Evolutionary conservation across 2,329 filamentous ascomycete species (phyloP).

Genomic region (Gliomastix tumulicola): DNA sequence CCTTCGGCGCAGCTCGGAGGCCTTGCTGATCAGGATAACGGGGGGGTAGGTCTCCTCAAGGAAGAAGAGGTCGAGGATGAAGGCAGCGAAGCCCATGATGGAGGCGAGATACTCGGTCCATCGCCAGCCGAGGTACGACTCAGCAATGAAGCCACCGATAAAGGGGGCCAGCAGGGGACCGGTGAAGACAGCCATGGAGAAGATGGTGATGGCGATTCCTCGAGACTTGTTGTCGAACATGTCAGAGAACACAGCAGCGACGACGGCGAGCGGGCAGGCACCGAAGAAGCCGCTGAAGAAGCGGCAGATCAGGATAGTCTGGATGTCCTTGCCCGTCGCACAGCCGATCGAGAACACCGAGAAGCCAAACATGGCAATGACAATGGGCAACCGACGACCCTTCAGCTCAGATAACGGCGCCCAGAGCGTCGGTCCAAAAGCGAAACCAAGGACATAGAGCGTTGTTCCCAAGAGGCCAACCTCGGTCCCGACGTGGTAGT

Average conservation of each 20-base stretch:
- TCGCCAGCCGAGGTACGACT: conserved; percentile 61
- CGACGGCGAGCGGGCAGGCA: conserved; percentile 60
- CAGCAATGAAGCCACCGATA: conserved; percentile 60
- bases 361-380: conserved; percentile 61
- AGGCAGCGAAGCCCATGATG: conserved; percentile 52
- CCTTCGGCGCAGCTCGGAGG: conserved; percentile 51
- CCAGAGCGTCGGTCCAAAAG: conserved; percentile 64
- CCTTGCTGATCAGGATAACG: conserved; percentile 55
- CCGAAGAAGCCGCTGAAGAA: conserved; percentile 71
- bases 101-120: conserved; percentile 18
- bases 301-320: conserved; percentile 62
- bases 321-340: conserved; percentile 60
- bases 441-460: conserved; percentile 66
- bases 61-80: conserved; percentile 53
- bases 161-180: conserved; percentile 63
- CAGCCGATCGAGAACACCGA: conserved; percentile 60
- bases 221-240: conserved; percentile 61
- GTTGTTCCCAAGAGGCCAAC: conserved; percentile 60
- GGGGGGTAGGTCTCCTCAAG: conserved; percentile 66
- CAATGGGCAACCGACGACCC: conserved; percentile 57
- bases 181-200: conserved; percentile 49
- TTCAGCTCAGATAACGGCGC: conserved; percentile 67
- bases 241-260: conserved; percentile 65
- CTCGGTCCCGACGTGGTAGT: conserved; percentile 55
- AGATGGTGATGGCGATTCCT: conserved; percentile 38